Conservation (phyloP, 495 filamentous ascomycete species). For the Cenococcum geophilum region DNA sequence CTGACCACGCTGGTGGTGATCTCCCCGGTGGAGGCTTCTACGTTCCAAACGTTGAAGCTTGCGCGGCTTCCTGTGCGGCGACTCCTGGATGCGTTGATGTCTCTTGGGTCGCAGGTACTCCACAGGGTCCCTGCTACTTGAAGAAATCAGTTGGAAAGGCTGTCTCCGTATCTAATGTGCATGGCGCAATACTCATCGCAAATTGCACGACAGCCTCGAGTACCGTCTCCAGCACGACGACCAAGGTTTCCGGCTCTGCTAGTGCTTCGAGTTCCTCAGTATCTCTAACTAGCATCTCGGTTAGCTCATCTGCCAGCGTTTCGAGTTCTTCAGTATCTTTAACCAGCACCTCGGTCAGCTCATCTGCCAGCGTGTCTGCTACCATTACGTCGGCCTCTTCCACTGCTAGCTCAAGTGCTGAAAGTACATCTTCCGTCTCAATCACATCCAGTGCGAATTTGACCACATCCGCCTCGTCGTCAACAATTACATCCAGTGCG, state of each 20-base stretch:
- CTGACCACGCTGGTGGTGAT: conserved; percentile 14
- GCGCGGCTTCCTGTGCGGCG: conserved; percentile 9
- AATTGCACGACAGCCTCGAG: conserved; percentile 16
- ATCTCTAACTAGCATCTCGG: neutral
- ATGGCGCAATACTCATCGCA: conserved; percentile 7
- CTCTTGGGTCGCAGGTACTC: conserved; percentile 3
- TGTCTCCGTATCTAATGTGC: neutral
- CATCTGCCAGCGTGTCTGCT: neutral
- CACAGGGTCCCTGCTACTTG: conserved; percentile 17
- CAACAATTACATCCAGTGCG: neutral
- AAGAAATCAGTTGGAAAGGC: conserved; percentile 7
- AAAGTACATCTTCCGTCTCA: neutral
- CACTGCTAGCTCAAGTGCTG: neutral
- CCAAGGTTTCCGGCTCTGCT: neutral
- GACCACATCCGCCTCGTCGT: conserved; percentile 1
- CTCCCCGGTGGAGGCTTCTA: conserved; percentile 11
- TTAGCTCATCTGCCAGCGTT: neutral
- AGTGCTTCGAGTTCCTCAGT: too few species aligned
- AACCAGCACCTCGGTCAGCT: neutral
- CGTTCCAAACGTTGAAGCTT: conserved; percentile 8
- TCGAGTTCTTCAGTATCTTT: neutral
- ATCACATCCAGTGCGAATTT: neutral
- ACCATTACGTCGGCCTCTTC: neutral
- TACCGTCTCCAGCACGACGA: neutral
- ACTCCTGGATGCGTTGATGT: conserved; percentile 10